A percentile compares a stretch with the other conserved stretches of the same genome.
phyloP scores from a whole-genome alignment of 176 grass and related monocot genomes.

The Triticum urartu region DNA sequence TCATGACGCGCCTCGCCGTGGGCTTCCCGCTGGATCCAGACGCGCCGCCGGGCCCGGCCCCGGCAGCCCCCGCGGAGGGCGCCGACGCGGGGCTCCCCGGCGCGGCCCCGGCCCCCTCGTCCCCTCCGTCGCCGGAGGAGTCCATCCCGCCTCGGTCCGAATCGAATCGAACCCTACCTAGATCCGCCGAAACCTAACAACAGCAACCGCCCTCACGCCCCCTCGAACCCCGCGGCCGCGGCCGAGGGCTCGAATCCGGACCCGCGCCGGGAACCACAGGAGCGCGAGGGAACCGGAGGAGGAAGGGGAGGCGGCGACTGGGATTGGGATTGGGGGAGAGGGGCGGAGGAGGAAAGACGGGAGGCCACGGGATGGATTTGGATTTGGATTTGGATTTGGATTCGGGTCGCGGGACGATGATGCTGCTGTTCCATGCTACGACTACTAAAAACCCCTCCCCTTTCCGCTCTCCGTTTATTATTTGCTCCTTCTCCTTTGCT shows the following conservation, averaged over 20 bases:
- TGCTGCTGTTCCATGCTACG: constrained; percentile 36
- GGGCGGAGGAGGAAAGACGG: constrained; percentile 20
- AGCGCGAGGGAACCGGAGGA: neutral
- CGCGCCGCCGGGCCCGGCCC: constrained; percentile 28
- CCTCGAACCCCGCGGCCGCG: neutral
- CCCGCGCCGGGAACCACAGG: neutral
- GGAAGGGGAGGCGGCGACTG: neutral
- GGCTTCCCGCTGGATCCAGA: constrained; percentile 57
- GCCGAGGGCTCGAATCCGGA: neutral
- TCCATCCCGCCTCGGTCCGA: constrained; percentile 39
- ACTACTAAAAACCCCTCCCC: constrained; percentile 51
- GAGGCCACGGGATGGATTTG: constrained; percentile 46
- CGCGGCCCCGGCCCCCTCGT: constrained; percentile 31
- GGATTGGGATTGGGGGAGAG: neutral
- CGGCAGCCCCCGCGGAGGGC: constrained; percentile 29
- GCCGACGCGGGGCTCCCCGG: constrained; percentile 18
- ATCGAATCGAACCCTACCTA: constrained; percentile 29
- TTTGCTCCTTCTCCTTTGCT: constrained; percentile 1
- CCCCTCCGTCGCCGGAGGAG: constrained; percentile 60
- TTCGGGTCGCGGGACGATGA: constrained; percentile 1
- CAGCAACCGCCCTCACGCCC: constrained; percentile 7
- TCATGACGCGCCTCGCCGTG: constrained; percentile 78
- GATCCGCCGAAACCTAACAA: constrained; percentile 34
- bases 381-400: constrained; percentile 43
- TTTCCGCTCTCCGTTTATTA: constrained; percentile 40